These are phyloP conservation scores for Raphanus sativus DNA, from an alignment of 345 rosid genomes.

Conservation along the genomic window DNA sequence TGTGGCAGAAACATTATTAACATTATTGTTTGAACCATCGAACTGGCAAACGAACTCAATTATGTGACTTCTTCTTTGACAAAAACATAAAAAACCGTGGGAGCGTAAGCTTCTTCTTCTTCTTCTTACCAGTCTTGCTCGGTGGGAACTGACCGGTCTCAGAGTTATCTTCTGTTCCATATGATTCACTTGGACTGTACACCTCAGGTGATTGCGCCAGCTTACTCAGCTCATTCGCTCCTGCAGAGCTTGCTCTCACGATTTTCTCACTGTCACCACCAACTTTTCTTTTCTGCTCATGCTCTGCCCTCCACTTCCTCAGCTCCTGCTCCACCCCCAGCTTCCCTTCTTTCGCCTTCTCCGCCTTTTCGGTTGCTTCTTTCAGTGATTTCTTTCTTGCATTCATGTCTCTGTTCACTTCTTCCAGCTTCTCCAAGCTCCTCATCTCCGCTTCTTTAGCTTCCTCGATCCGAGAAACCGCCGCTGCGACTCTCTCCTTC, in stretches of 20 bases:
- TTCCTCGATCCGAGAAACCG: background rate
- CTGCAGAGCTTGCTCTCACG: background rate
- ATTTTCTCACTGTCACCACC: background rate
- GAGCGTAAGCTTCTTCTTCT: background rate
- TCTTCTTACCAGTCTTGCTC: background rate
- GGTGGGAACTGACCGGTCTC: background rate
- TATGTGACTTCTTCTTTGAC: background rate
- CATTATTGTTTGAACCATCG: background rate
- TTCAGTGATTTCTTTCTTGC: background rate
- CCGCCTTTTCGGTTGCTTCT: background rate
- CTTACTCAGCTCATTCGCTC: background rate
- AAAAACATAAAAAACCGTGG: background rate
- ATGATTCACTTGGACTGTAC: background rate
- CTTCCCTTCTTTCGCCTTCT: background rate
- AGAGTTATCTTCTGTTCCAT: background rate
- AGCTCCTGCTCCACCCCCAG: background rate
- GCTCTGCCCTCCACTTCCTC: background rate
- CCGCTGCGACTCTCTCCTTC: background rate
- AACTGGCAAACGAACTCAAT: background rate
- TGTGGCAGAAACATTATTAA: background rate
- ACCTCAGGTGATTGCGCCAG: background rate
- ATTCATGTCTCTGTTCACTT: background rate
- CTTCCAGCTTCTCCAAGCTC: background rate
- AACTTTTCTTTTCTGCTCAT: background rate
- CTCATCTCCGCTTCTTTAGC: background rate